phyloP scores from a whole-genome alignment of 164 flowering plant species.

The Houttuynia cordata region DNA sequence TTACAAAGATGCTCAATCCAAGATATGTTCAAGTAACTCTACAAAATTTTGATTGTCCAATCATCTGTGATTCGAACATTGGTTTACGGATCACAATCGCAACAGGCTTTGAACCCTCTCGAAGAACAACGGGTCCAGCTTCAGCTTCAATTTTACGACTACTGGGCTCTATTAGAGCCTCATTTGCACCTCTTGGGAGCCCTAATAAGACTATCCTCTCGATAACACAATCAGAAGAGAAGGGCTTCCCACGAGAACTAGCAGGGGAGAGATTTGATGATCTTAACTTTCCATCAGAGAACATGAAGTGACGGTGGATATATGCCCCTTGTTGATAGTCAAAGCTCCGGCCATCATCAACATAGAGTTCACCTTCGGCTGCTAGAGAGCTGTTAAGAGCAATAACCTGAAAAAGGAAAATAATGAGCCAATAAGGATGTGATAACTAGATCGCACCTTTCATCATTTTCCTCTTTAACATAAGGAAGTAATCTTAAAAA shows the following conservation, averaged over 20 bases:
- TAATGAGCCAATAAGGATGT: too few species aligned
- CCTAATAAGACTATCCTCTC: slow-evolving; percentile 88
- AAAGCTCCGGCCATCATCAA: slow-evolving; percentile 92
- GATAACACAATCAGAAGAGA: slow-evolving; percentile 38
- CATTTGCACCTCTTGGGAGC: slow-evolving; percentile 26
- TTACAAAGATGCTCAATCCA: too few species aligned
- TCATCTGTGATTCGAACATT: slow-evolving; percentile 56
- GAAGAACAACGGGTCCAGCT: slow-evolving; percentile 52
- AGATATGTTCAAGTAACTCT: slow-evolving; percentile 4
- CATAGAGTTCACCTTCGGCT: slow-evolving; percentile 91
- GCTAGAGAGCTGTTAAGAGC: slow-evolving; percentile 67
- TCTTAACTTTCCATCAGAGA: slow-evolving; percentile 56
- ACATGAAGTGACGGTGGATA: slow-evolving; percentile 77
- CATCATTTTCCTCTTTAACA: too few species aligned
- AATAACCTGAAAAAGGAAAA: slow-evolving; percentile 45
- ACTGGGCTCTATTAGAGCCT: slow-evolving; percentile 56
- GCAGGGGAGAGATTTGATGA: slow-evolving; percentile 36
- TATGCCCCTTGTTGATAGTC: slow-evolving; percentile 68
- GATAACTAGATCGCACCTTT: too few species aligned
- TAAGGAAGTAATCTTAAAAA: too few species aligned
- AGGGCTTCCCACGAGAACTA: slow-evolving; percentile 17
- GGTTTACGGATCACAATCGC: slow-evolving; percentile 60
- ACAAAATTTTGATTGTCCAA: slow-evolving; percentile 70
- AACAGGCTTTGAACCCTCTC: slow-evolving; percentile 17
- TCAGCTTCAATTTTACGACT: slow-evolving; percentile 49